Percentiles rank a stretch among this genome's conserved stretches.
Conservation (phyloP, 73 alveolate species). For the Tetrahymena borealis region DNA sequence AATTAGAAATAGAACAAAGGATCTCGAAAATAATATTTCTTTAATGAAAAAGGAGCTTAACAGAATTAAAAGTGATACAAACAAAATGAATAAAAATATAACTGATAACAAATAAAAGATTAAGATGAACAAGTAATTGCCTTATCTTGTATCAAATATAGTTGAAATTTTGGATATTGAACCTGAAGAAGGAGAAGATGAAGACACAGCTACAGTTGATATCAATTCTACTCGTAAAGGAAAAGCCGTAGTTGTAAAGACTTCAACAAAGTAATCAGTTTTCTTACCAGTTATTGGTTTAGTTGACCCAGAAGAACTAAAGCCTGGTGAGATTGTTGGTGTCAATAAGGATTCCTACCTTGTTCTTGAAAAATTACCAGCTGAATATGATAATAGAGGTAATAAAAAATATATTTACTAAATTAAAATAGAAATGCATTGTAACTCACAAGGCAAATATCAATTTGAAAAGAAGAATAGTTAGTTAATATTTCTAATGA, state of each 20-base stretch:
- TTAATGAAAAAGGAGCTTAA: neutral
- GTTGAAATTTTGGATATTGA: constrained; percentile 72
- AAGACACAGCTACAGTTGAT: constrained; percentile 51
- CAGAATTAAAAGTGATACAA: neutral
- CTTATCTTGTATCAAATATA: constrained; percentile 93
- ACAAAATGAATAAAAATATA: neutral
- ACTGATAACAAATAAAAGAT: neutral
- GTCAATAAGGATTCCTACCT: constrained; percentile 98
- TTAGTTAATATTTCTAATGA: too few species aligned
- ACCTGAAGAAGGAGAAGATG: constrained; percentile 71
- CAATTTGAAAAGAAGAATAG: too few species aligned
- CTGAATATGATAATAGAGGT: constrained; percentile 50
- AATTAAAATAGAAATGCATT: too few species aligned
- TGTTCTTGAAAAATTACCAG: constrained; percentile 96
- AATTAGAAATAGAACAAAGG: neutral
- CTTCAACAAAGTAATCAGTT: constrained; percentile 93
- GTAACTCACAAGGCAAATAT: neutral
- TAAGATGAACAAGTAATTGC: constrained; percentile 46
- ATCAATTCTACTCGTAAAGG: constrained; percentile 33
- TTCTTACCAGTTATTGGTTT: constrained; percentile 98
- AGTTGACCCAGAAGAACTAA: constrained; percentile 94
- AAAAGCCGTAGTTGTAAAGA: constrained; percentile 72
- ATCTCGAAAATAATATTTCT: neutral
- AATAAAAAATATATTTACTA: too few species aligned
- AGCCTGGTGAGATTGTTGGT: constrained; percentile 98